Evolutionary conservation across 139 green algal species (phyloP).

Genomic region (Tetradesmus lagerheimii): DNA sequence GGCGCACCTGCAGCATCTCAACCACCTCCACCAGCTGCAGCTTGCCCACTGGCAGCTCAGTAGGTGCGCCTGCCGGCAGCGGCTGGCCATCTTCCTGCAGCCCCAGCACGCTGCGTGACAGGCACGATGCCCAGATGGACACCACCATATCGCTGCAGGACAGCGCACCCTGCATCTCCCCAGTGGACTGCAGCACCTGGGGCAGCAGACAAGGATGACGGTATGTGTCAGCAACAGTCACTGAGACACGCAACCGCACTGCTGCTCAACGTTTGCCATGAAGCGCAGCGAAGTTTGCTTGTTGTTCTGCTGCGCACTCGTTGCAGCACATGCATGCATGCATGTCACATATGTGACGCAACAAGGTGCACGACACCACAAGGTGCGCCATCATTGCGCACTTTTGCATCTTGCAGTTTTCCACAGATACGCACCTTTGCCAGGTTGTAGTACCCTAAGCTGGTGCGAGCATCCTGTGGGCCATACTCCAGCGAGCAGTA

Average conservation of each 20-base stretch:
- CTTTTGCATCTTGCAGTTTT: too few species aligned
- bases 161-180: constrained; percentile 11
- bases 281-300: too few species aligned
- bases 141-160: constrained; percentile 68
- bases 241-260: too few species aligned
- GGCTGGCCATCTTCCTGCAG: constrained; percentile 16
- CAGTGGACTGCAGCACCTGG: constrained; percentile 15
- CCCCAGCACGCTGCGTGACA: constrained; percentile 54
- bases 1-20: constrained; percentile 78
- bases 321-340: too few species aligned
- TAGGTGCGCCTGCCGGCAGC: background rate
- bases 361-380: too few species aligned
- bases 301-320: too few species aligned
- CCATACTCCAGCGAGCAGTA: constrained; percentile 85
- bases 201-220: background rate
- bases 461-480: constrained; percentile 78
- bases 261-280: too few species aligned
- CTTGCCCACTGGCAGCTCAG: constrained; percentile 64
- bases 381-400: too few species aligned
- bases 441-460: constrained; percentile 89
- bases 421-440: constrained; percentile 82
- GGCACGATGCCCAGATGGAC: constrained; percentile 59
- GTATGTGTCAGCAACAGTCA: background rate
- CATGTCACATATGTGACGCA: too few species aligned
- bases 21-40: constrained; percentile 80